Conservation (phyloP, 306 rosid genomes). For the Quercus wislizeni region DNA sequence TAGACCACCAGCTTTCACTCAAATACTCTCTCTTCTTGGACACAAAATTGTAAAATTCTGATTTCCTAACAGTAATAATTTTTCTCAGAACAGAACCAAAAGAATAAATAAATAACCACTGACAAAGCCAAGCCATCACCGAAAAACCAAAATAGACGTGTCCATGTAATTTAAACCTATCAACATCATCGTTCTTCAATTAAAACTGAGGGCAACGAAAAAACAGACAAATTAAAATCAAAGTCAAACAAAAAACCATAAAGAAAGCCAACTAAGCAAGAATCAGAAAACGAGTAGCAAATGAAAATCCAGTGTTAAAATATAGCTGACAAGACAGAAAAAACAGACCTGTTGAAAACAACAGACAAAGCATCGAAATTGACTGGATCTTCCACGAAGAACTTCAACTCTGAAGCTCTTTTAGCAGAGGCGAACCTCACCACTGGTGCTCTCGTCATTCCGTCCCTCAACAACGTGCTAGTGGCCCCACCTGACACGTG, state of each 20-base stretch:
- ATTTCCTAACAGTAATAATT: no score
- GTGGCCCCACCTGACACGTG: conserved; percentile 67
- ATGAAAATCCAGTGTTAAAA: not conserved
- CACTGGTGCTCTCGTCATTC: conserved; percentile 88
- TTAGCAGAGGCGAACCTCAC: conserved; percentile 65
- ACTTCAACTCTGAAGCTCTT: conserved; percentile 77
- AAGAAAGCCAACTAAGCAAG: not conserved
- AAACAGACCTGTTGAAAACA: conserved; percentile 58
- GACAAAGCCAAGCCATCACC: not conserved
- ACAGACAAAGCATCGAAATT: conserved; percentile 55
- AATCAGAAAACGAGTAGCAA: not conserved
- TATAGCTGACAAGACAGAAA: no score
- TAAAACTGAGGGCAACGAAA: not conserved
- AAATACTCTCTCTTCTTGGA: no score
- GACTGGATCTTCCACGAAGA: conserved; percentile 64
- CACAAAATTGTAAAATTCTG: no score
- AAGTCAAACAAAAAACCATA: not conserved
- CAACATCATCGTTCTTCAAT: not conserved
- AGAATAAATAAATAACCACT: not conserved
- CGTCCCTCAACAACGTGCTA: conserved; percentile 59
- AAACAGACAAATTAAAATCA: not conserved
- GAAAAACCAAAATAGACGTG: not conserved
- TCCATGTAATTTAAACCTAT: not conserved
- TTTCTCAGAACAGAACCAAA: not conserved
- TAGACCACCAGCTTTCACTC: not conserved